Percentiles rank a stretch among this genome's conserved stretches.
These are phyloP conservation scores for Hymenoscyphus albidus DNA, from an alignment of 2,329 filamentous ascomycete genomes.

Conservation along the genomic window DNA sequence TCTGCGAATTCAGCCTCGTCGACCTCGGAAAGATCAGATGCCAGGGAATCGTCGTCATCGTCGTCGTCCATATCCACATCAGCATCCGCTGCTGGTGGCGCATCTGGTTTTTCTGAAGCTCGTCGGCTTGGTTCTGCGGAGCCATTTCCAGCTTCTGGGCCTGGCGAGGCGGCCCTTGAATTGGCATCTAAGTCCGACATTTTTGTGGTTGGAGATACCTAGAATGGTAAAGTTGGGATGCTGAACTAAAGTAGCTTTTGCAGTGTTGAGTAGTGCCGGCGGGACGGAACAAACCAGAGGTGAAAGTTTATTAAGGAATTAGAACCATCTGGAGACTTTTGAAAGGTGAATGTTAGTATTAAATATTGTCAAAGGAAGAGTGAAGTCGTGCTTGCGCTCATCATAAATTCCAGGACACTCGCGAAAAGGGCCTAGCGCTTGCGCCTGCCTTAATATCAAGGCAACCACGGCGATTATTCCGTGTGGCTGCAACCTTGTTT, in stretches of 20 bases:
- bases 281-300: no score
- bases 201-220: conserved; percentile 5
- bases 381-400: neutral
- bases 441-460: neutral
- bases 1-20: conserved; percentile 68
- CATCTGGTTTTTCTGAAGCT: conserved; percentile 25
- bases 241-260: neutral
- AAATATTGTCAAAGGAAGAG: conserved; percentile 2
- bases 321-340: neutral
- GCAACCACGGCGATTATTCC: conserved; percentile 10
- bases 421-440: neutral
- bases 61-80: conserved; percentile 30
- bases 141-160: conserved; percentile 24
- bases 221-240: neutral
- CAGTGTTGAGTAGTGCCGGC: no score
- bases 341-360: neutral
- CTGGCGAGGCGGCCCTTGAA: conserved; percentile 24
- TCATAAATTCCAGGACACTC: neutral
- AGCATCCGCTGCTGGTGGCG: conserved; percentile 28
- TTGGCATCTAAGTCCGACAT: conserved; percentile 32
- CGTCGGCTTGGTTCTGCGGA: conserved; percentile 19
- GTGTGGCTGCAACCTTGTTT: conserved; percentile 9
- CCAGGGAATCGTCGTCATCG: conserved; percentile 33
- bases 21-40: conserved; percentile 60
- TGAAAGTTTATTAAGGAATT: no score